phyloP scores from a whole-genome alignment of 2,329 filamentous ascomycete genomes.

The Ophiostoma sp. region DNA sequence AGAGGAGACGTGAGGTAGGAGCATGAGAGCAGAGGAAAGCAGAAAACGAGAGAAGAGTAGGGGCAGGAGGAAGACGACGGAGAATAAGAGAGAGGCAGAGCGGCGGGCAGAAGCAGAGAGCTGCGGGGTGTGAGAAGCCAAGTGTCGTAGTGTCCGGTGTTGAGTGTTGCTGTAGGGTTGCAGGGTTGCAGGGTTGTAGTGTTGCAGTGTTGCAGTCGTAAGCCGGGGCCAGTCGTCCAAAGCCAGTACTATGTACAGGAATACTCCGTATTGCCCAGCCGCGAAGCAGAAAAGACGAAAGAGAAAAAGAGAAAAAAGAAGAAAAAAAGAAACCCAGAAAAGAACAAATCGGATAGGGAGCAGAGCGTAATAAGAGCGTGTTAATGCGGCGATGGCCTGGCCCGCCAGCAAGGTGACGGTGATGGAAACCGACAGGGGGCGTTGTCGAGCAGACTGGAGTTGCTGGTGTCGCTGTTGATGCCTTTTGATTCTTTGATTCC shows the following conservation, averaged over 20 bases:
- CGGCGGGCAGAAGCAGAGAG: neutral
- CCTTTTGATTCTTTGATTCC: neutral
- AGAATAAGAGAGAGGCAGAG: neutral
- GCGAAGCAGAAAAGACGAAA: neutral
- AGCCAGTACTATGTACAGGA: neutral
- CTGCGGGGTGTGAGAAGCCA: conserved; percentile 9
- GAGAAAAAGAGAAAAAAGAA: neutral
- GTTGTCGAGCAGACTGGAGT: neutral
- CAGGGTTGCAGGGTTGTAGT: neutral
- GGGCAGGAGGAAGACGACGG: neutral
- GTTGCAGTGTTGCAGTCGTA: neutral
- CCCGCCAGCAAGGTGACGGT: conserved; percentile 13
- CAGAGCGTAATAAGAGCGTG: neutral
- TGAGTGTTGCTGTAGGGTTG: neutral
- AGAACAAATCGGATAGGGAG: neutral
- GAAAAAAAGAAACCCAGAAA: too few relatives aligned
- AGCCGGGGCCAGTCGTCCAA: conserved; percentile 3
- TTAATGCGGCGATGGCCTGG: conserved; percentile 1
- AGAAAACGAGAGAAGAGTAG: neutral
- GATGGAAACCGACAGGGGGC: neutral
- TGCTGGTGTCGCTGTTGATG: too few relatives aligned
- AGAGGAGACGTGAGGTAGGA: neutral
- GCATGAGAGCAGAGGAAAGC: neutral
- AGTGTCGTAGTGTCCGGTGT: conserved; percentile 15
- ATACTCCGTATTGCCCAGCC: neutral